A percentile compares a stretch with the other conserved stretches of the same genome.
Conservation (phyloP, 2,329 filamentous ascomycete species). For the Phyllosticta ampelicida region DNA sequence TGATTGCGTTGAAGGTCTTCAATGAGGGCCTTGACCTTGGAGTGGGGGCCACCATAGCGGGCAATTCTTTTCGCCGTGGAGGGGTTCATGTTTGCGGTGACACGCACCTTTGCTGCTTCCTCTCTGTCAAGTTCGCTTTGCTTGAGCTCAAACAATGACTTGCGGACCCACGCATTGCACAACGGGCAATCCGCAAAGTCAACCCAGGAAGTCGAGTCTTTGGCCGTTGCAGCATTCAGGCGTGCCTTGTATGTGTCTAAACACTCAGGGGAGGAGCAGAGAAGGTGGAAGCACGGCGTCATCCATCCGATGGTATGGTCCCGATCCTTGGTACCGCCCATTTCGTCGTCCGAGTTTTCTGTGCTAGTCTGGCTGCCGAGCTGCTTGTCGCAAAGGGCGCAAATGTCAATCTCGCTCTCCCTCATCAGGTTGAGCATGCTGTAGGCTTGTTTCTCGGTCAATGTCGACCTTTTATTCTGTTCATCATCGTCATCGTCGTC, state of each 20-base stretch:
- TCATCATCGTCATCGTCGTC: constrained; percentile 58
- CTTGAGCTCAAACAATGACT: constrained; percentile 58
- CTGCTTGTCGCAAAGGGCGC: constrained; percentile 57
- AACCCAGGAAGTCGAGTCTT: constrained; percentile 30
- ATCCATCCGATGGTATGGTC: constrained; percentile 57
- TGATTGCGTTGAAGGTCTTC: constrained; percentile 59
- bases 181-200: constrained; percentile 52
- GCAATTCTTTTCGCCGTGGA: constrained; percentile 47
- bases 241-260: constrained; percentile 49
- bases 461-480: constrained; percentile 33
- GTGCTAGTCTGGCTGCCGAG: constrained; percentile 37
- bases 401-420: constrained; percentile 67
- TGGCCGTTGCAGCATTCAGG: constrained; percentile 23
- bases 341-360: constrained; percentile 44
- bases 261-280: constrained; percentile 58
- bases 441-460: constrained; percentile 65
- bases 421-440: constrained; percentile 77
- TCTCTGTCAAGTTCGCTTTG: constrained; percentile 43
- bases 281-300: constrained; percentile 76
- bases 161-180: constrained; percentile 54
- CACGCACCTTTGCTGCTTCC: constrained; percentile 46
- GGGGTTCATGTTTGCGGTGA: constrained; percentile 38
- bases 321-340: constrained; percentile 43
- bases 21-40: constrained; percentile 77
- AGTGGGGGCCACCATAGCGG: constrained; percentile 75